Evolutionary conservation across 202 grass and related monocot species (phyloP), one percentile per base, ranked within the genome.

Genomic region (Thinopyrum obtusiflorum): DNA sequence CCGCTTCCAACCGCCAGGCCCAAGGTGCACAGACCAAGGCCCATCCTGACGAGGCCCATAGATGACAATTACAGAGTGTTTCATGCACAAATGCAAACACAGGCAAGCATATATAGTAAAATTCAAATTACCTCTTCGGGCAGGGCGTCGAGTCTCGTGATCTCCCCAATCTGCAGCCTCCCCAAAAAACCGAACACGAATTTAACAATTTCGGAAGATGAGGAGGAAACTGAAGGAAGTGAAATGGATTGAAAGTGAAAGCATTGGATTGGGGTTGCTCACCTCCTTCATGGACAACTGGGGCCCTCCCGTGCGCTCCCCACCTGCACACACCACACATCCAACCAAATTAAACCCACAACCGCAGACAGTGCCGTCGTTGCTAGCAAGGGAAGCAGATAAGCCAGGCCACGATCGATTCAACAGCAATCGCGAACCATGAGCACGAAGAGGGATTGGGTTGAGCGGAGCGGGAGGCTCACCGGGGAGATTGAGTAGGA

Each of bases 401-500:
- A 39, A 33, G 81, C 76, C 23, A 31, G 53, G 15, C 11, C 1
- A 26, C 12, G 15, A 57, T 1, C 33, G 60, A 46, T 80, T 44
- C 37, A 11, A 26, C 55, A 39, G 10, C 1, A 78, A 72, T 21
- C 65, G 21, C 75, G 13, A 32, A 66, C 7, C 29, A 21, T 21
- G 4, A 4, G 78, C 5, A 20, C 4, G 31, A 27, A 7, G 66
- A 71, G 49, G 65, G 78, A 55, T 35, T 35, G 44, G 61, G 62
- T 24, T 61, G 47, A 26, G 14, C 33, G 37, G 17, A 44, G 49
- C 15, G 36, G 20, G 61, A 13, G 44, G 32, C 88, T 86, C 75
- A 90, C 84, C 84, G 49, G 88, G 88, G 74, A 90, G 88, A 61
- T 90, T 73, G 75, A 90, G 84, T 15, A 90, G 68, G 11, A 86